Percentiles rank a stretch among this genome's conserved stretches.
phyloP scores from a whole-genome alignment of 139 green algal species.

The Tetradesmus lagerheimii region DNA sequence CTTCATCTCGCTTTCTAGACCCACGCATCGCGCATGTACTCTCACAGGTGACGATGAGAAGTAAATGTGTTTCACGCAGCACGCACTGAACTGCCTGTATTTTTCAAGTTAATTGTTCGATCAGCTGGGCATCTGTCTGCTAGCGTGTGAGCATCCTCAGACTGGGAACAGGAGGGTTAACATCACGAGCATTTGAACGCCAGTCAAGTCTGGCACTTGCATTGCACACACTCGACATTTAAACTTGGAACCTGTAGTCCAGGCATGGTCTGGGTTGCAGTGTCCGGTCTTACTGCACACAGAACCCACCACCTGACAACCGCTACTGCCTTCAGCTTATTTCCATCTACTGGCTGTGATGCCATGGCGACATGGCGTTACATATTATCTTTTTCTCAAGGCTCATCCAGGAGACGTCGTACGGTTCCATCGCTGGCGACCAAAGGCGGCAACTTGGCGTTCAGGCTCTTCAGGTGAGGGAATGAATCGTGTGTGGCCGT shows the following conservation, averaged over 20 bases:
- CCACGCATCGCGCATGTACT: neutral
- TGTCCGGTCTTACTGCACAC: neutral
- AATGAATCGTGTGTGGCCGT: neutral
- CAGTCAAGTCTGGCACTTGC: neutral
- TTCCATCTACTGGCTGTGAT: too few species aligned
- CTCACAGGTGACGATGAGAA: neutral
- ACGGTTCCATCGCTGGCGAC: neutral
- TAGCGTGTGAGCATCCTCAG: neutral
- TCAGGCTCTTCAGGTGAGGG: neutral
- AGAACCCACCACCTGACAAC: neutral
- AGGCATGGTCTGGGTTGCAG: neutral
- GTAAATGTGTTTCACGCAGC: neutral
- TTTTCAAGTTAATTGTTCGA: neutral
- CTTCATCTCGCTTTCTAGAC: neutral
- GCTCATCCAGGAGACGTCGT: neutral
- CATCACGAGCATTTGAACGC: neutral
- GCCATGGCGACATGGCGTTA: too few species aligned
- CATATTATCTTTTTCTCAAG: too few species aligned
- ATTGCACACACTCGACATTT: neutral
- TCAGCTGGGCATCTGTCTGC: too few species aligned
- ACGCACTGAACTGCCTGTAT: neutral
- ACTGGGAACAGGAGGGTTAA: neutral
- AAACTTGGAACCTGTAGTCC: too few species aligned
- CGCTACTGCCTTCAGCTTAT: too few species aligned
- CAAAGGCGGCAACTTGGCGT: neutral